These are phyloP conservation scores for Candida berthetii DNA, from an alignment of 805 yeast species.

Conservation along the genomic window DNA sequence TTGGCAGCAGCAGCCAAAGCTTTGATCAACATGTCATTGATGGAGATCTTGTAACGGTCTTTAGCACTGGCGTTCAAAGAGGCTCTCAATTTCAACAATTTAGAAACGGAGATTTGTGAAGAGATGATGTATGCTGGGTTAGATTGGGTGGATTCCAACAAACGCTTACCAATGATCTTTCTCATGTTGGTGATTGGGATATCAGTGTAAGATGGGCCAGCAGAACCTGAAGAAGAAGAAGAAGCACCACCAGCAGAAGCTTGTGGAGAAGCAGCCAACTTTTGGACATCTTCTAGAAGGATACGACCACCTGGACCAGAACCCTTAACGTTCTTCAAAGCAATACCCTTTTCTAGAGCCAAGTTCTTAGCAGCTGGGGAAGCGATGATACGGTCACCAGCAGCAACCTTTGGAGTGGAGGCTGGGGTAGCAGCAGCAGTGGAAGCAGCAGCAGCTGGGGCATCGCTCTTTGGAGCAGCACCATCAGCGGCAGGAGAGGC, in stretches of 20 bases:
- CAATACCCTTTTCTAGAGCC: conserved; percentile 88
- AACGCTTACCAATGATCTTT: conserved; percentile 85
- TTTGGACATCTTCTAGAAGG: conserved; percentile 84
- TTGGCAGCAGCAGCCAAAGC: conserved; percentile 87
- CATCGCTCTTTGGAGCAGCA: conserved; percentile 4
- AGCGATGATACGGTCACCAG: conserved; percentile 75
- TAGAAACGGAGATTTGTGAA: conserved; percentile 79
- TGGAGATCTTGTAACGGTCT: conserved; percentile 85
- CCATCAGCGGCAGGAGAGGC: conserved; percentile 22
- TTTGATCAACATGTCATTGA: conserved; percentile 90
- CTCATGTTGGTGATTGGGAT: conserved; percentile 89
- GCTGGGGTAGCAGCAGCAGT: conserved; percentile 6
- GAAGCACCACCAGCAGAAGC: conserved; percentile 40
- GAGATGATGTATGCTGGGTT: conserved; percentile 93
- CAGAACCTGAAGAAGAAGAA: conserved; percentile 38
- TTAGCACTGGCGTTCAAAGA: conserved; percentile 81
- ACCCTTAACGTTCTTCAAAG: conserved; percentile 81
- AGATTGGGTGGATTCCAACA: conserved; percentile 75
- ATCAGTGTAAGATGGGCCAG: conserved; percentile 65
- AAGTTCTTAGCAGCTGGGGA: conserved; percentile 93
- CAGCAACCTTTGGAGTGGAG: conserved; percentile 26
- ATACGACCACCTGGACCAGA: conserved; percentile 96
- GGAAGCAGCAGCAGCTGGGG: conserved; percentile 23
- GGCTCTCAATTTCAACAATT: conserved; percentile 86
- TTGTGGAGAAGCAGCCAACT: conserved; percentile 29